Percentiles rank a stretch among this genome's conserved stretches.
phyloP scores from a whole-genome alignment of 1,139 yeast species.

The Yamadazyma aaseri region DNA sequence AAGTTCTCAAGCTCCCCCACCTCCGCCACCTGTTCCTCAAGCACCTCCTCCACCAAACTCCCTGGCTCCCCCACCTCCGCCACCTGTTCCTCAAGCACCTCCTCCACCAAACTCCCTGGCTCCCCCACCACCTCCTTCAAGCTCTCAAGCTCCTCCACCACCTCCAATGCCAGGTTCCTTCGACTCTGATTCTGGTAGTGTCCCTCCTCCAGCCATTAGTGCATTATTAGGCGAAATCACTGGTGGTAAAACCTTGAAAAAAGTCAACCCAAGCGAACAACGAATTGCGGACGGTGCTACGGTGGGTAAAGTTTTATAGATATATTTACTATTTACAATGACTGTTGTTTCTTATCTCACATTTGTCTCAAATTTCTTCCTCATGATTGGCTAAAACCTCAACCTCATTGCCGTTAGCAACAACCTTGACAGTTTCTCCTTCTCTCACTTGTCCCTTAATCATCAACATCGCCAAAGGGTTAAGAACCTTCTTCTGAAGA shows the following conservation, averaged over 20 bases:
- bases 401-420: conserved; percentile 25
- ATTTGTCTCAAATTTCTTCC: background rate
- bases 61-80: conserved; percentile 15
- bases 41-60: conserved; percentile 19
- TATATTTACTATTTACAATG: conserved; percentile 7
- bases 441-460: conserved; percentile 76
- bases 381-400: conserved; percentile 41
- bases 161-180: conserved; percentile 29
- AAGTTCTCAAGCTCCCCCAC: conserved; percentile 14
- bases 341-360: too few relatives aligned
- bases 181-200: conserved; percentile 17
- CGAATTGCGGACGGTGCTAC: conserved; percentile 42
- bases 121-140: conserved; percentile 20
- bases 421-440: conserved; percentile 59
- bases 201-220: conserved; percentile 34
- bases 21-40: conserved; percentile 16
- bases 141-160: conserved; percentile 18
- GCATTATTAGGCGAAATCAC: conserved; percentile 57
- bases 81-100: conserved; percentile 21
- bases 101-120: conserved; percentile 29
- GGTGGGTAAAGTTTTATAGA: conserved; percentile 50
- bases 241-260: conserved; percentile 50
- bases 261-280: conserved; percentile 48
- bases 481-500: conserved; percentile 75
- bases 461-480: conserved; percentile 80